phyloP scores from a whole-genome alignment of 768 basidiomycete species.

The Suillus luteus region DNA sequence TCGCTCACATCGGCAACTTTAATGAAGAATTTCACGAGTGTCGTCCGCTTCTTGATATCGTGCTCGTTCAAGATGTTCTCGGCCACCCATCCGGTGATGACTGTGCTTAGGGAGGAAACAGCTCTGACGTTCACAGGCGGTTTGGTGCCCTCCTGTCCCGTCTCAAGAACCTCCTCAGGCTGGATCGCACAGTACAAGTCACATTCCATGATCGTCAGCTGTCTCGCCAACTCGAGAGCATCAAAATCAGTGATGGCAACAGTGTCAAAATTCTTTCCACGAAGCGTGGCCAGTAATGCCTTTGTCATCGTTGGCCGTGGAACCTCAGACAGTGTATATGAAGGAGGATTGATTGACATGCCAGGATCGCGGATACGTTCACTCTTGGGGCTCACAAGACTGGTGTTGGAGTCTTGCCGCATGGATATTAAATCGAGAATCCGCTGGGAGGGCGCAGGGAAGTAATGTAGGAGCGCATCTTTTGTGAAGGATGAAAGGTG shows the following conservation, averaged over 20 bases:
- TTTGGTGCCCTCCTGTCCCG: constrained; percentile 68
- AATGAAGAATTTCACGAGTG: constrained; percentile 87
- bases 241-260: constrained; percentile 91
- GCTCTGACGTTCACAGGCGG: constrained; percentile 75
- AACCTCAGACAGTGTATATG: constrained; percentile 58
- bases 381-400: constrained; percentile 54
- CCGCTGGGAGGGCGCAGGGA: constrained; percentile 69
- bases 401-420: constrained; percentile 51
- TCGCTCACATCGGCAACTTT: constrained; percentile 84
- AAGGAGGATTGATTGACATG: constrained; percentile 68
- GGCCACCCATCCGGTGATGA: constrained; percentile 94
- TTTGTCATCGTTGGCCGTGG: constrained; percentile 89
- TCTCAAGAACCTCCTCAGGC: constrained; percentile 87
- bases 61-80: constrained; percentile 91
- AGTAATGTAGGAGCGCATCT: constrained; percentile 61
- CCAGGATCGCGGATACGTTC: constrained; percentile 75
- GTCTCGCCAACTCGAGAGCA: constrained; percentile 86
- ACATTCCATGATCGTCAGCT: constrained; percentile 93
- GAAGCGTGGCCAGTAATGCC: constrained; percentile 64
- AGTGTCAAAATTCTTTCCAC: constrained; percentile 60
- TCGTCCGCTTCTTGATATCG: constrained; percentile 82
- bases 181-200: constrained; percentile 83
- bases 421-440: constrained; percentile 67
- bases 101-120: constrained; percentile 85
- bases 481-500: constrained; percentile 60